Conservation (phyloP, 257 asterid species). For the Solanum appendiculatum region DNA sequence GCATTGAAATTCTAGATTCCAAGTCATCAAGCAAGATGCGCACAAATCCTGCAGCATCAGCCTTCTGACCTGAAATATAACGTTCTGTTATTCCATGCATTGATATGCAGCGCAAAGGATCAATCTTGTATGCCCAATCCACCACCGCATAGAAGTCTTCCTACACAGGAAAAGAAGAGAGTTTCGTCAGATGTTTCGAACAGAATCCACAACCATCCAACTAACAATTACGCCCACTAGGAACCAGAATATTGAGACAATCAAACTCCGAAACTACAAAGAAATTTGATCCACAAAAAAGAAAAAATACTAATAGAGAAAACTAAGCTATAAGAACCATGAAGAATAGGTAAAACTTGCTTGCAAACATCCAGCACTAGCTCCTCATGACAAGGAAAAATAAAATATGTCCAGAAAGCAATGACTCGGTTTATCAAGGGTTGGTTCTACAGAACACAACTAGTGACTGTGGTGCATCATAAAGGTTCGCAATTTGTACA, state of each 20-base stretch:
- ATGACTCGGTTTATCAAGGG: neutral
- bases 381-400: neutral
- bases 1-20: conserved; percentile 66
- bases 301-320: neutral
- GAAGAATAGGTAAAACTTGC: neutral
- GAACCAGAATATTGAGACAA: neutral
- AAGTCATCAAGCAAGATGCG: conserved; percentile 90
- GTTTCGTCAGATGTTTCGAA: neutral
- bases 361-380: neutral
- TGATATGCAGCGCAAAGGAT: conserved; percentile 93
- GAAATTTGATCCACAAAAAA: neutral
- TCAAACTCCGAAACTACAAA: neutral
- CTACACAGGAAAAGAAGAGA: conserved; percentile 21
- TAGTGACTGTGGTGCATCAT: neutral
- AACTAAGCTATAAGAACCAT: neutral
- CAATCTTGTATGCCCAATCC: conserved; percentile 96
- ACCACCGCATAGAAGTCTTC: conserved; percentile 94
- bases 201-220: neutral
- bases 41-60: conserved; percentile 91
- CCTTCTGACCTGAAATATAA: conserved; percentile 85
- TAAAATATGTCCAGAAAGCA: neutral
- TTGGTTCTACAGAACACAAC: neutral
- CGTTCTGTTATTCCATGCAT: conserved; percentile 96
- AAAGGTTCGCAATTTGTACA: neutral
- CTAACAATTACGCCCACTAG: neutral